Evolutionary conservation across 805 yeast species (phyloP), one percentile per base, ranked within the genome.

Genomic region (Starmerella geochares): DNA sequence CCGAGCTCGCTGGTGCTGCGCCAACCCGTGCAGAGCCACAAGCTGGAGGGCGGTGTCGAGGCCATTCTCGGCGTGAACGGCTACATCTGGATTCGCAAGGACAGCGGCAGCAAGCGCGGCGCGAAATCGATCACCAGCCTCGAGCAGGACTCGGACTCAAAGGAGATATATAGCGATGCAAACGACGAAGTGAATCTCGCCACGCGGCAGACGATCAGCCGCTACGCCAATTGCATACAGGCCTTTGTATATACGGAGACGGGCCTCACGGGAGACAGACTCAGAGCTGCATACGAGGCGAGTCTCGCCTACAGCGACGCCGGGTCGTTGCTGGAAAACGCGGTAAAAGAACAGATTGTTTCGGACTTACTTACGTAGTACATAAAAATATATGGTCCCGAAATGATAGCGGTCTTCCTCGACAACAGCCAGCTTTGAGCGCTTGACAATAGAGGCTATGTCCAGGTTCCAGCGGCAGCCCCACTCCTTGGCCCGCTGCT

Each of bases 391-490:
- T 4, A 96, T 86, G 1, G 97, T 84, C 19, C 97, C 97, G 54
- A 92, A 74, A 67, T 92, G 96, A 19, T 79, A 79, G 56, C 95
- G 72, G 54, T 77, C 78, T 60, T 85, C 90, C 57, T 78, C 80
- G 2, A 87, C 85, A 39, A 92, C 76, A 56, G 83, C 88, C 49
- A 92, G 71, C 0, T 94, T 95, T 6, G 94, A 80, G 51, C 79
- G 79, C 62, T 83, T 88, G 24, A 92, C 74, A 36, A 92, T 72
- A 58, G 83, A 94, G 21, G 88, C 94, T 57, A 92, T 85, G 62
- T 92, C 97, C 55, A 92, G 70, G 63, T 92, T 92, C 96, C 97
- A 92, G 62, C 97, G 73, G 66, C 98, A 92, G 1, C 96, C 98
- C 96, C 97, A 92, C 3, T 81, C 79, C 52, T 82, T 77, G 68